phyloP scores from a whole-genome alignment of 2,329 filamentous ascomycete species.

The Microsporum canis region DNA sequence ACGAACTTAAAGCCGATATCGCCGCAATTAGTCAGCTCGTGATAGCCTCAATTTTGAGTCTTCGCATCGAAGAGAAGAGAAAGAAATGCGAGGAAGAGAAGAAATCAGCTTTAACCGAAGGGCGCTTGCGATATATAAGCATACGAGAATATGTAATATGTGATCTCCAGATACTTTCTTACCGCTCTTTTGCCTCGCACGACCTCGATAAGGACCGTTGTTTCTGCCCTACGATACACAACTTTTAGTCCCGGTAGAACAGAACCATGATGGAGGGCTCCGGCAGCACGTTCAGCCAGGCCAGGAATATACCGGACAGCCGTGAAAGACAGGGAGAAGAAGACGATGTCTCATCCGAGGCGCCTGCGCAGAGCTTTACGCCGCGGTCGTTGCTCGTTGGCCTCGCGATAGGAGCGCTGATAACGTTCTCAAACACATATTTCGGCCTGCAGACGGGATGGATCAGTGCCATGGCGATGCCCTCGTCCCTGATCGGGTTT shows the following conservation, averaged over 20 bases:
- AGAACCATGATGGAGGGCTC: not conserved
- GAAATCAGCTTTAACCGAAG: not conserved
- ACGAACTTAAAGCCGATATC: not conserved
- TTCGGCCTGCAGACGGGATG: slow-evolving; percentile 90
- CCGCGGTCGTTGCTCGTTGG: slow-evolving; percentile 68
- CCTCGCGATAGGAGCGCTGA: slow-evolving; percentile 72
- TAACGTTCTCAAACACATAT: slow-evolving; percentile 96
- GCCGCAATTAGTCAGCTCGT: not conserved
- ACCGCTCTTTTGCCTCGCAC: not conserved
- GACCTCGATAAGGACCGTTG: not conserved
- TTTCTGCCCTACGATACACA: not conserved
- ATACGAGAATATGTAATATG: not conserved
- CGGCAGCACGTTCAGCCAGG: not conserved
- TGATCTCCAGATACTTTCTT: not conserved
- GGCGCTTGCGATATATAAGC: not conserved
- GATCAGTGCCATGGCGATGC: slow-evolving; percentile 91
- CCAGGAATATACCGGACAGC: not conserved
- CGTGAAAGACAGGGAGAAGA: not conserved
- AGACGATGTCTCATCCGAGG: slow-evolving; percentile 5
- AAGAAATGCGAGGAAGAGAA: not conserved
- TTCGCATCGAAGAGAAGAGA: not conserved
- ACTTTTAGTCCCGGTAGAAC: not conserved
- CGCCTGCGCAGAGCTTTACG: slow-evolving; percentile 59
- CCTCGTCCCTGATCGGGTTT: slow-evolving; percentile 84
- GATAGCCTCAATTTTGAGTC: not conserved